phyloP scores from a whole-genome alignment of 441 rosid species.

The Populus tomentosa region DNA sequence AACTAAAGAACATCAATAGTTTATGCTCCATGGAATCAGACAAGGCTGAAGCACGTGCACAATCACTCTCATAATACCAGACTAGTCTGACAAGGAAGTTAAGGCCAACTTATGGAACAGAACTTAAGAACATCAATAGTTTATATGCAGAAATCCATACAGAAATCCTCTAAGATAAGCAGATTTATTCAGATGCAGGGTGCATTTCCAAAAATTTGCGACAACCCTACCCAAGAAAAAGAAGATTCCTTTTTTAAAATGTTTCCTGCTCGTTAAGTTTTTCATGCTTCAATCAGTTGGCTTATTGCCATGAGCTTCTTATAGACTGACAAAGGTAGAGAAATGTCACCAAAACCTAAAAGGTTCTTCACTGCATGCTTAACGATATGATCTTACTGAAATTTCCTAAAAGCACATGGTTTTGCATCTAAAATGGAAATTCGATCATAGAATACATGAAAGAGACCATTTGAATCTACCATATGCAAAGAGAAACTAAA shows the following conservation, averaged over 20 bases:
- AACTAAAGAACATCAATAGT: background rate
- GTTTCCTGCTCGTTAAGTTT: background rate
- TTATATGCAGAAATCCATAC: background rate
- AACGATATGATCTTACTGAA: background rate
- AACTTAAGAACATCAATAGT: background rate
- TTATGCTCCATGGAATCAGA: background rate
- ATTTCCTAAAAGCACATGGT: background rate
- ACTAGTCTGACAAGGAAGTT: background rate
- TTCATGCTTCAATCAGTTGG: no score
- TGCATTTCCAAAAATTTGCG: background rate
- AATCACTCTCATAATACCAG: background rate
- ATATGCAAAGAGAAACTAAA: conserved; percentile 6
- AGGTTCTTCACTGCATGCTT: background rate
- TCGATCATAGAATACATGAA: background rate
- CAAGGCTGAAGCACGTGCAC: background rate
- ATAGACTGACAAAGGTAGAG: background rate
- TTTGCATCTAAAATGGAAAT: background rate
- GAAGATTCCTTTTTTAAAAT: background rate
- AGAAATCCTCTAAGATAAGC: background rate
- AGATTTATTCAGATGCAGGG: background rate
- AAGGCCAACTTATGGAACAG: background rate
- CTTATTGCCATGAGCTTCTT: background rate
- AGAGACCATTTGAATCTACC: background rate
- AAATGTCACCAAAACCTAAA: background rate
- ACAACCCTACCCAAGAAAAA: background rate